Base-by-base conservation (phyloP, 2,329 filamentous ascomycete species). In the Rutstroemia sp. region DNA sequence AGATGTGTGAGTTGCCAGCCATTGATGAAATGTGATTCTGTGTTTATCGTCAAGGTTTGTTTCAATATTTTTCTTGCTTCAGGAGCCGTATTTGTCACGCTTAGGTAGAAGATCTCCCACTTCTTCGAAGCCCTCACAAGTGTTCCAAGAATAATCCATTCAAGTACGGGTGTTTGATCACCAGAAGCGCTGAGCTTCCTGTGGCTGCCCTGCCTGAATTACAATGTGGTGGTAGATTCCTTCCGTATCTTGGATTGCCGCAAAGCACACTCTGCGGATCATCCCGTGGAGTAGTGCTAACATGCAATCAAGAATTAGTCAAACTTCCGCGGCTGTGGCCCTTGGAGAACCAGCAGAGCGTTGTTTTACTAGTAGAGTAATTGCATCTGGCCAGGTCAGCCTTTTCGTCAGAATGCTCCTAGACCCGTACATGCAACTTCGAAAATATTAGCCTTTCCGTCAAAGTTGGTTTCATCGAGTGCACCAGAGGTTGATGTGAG, bases 31-130 rank as follows among this genome's bases (percentile, higher is more conserved):
- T 14, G 30, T 21, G 9, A 46, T 6, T 7, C 9, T 12, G 14
- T n/a, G 4, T 14, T 18, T 45, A 16, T 4, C n/a, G 19, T 44
- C 16, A 19, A 27, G 18, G n/a, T 47, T 5, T 34, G 18, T 37
- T n/a, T 14, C 46, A 14, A 37, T 48, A 5, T 38, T 48, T 41
- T 23, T 34, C 12, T 25, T 27, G 16, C 14, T 34, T 21, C 42
- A 34, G 61, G 62, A 65, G 61, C 63, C 63, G 60, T 65, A 63
- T 62, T 65, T 65, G 62, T 65, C 63, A 66, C 60, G 61, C 63
- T 63, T 63, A 58, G 62, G 62, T 56, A 60, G 60, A 65, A 62
- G 60, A 38, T 54, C 57, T 52, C 60, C 49, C 62, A 59, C 64
- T 65, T 62, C 59, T 62, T 63, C 59, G 54, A 63, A 57, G 61